Evolutionary conservation across 2,329 filamentous ascomycete species (phyloP), one percentile per base, ranked within the genome.

Genomic region (Colletotrichum cuscutae): DNA sequence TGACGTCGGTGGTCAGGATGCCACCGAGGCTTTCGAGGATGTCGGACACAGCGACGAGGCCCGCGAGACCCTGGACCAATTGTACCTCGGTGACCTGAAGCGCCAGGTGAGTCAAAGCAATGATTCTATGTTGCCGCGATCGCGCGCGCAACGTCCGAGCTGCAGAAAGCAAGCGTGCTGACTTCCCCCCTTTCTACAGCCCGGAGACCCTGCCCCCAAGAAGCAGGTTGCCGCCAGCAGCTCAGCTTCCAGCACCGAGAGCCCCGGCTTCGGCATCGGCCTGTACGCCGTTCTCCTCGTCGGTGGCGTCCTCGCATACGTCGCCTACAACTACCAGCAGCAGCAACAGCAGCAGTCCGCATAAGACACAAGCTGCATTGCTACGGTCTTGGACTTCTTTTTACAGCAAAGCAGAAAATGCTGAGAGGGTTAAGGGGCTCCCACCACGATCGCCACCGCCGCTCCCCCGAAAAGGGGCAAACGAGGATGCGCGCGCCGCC

Each of bases 21-120:
- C 94, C 80, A 98, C 96, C 79, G 97, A 98, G 87, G 96, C 97
- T 75, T 99, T 99, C 83, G 97, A 99, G 88, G 97, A 99, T 85
- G 97, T 99, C 80, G 97, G 97, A 81, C 97, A 99, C 93, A 97
- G 94, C 80, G 97, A 99, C 85, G 97, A 99, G 89, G 97, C 97
- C 77, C 93, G 97, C 77, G 96, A 98, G 88, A 96, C 97, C 77
- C 91, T 99, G 71, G 91, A 93, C 37, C 90, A 91, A 80, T 87
- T 97, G 76, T 85, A 91, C 65, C 89, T 97, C 77, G 95, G 94
- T 76, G 88, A 82, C 49, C 85, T 98, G 83, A 97, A 97, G 91
- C 90, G 94, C 83, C 82, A 90, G 88, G 94, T 97, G 89, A 80
- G 91, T 82, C 6, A 7, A 22, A 12, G 24, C 37, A 24, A 8